Conservation (phyloP, 257 asterid species). For the Salvia miltiorrhiza region DNA sequence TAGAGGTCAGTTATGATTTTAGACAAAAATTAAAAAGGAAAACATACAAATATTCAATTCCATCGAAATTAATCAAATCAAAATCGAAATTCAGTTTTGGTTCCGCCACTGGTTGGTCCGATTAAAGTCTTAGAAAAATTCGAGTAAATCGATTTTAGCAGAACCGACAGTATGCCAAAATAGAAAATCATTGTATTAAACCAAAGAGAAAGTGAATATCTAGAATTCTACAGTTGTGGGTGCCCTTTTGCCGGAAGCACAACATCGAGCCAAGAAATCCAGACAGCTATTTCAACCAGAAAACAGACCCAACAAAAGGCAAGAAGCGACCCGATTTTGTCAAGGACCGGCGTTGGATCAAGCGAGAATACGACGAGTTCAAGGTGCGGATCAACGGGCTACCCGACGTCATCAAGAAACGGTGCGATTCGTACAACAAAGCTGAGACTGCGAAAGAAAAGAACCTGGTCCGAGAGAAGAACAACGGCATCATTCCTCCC, state of each 20-base stretch:
- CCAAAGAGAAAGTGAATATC: no score
- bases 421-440: slow-evolving; percentile 66
- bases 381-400: slow-evolving; percentile 90
- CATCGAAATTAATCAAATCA: no score
- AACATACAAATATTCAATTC: no score
- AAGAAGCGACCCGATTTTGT: slow-evolving; percentile 82
- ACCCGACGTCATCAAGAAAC: slow-evolving; percentile 65
- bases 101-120: no score
- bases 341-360: slow-evolving; percentile 94
- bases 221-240: slow-evolving; percentile 58
- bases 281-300: slow-evolving; percentile 85
- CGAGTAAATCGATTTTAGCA: no score
- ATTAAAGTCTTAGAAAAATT: no score
- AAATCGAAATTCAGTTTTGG: no score
- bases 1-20: no score
- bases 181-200: no score
- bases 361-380: slow-evolving; percentile 94
- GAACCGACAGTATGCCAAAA: no score
- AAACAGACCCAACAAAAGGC: slow-evolving; percentile 76
- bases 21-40: no score
- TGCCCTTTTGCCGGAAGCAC: slow-evolving; percentile 92
- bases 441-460: slow-evolving; percentile 53
- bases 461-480: slow-evolving; percentile 42
- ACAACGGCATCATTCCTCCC: slow-evolving; percentile 40
- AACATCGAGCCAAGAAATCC: slow-evolving; percentile 91